Evolutionary conservation across 2,329 filamentous ascomycete species (phyloP), one percentile per base, ranked within the genome.

Genomic region (Alternaria atra): DNA sequence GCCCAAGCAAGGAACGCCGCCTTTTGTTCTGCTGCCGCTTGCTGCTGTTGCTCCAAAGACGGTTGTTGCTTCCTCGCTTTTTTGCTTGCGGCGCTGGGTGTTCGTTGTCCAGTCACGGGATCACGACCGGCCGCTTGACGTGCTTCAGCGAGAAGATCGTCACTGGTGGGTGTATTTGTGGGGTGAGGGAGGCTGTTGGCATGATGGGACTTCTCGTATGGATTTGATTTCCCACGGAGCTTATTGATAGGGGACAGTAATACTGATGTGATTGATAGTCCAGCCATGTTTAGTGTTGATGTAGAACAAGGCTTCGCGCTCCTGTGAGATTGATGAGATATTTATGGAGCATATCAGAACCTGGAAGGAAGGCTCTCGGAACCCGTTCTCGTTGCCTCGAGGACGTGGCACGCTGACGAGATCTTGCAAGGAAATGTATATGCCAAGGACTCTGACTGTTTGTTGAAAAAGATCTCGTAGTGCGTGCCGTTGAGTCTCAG

Each of bases 71-170:
- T 23, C 25, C 25, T 58, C 13, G 25, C 27, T 15, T 23, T 52
- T 30, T 51, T 39, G 25, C 23, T 15, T 4, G 12, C 25, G 9
- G 46, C 2, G 30, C 3, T 12, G 13, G 23, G 46, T 3, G 25
- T 29, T 50, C 17, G 43, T 5, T 25, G 58, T 30, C 70, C 72
- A 2, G 71, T 73, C 3, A 69, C 51, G 3, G 63, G 64, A 39
- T 75, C 63, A n/a, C 68, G 57, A 0, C 69, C 67, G 0, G 60
- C 61, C 12, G 55, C 54, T 42, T 52, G 20, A 37, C 70, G 61
- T 7, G 72, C 71, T 58, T 73, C 66, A 15, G 69, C 71, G 9
- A 73, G 57, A 27, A 65, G 55, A 40, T 72, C 62, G 15, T 8
- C 7, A 12, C 35, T 20, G 29, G 40, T 12, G 23, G 10, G 32